Base-by-base conservation (phyloP, 169 alveolate genomes). In the Babesia bigemina region DNA sequence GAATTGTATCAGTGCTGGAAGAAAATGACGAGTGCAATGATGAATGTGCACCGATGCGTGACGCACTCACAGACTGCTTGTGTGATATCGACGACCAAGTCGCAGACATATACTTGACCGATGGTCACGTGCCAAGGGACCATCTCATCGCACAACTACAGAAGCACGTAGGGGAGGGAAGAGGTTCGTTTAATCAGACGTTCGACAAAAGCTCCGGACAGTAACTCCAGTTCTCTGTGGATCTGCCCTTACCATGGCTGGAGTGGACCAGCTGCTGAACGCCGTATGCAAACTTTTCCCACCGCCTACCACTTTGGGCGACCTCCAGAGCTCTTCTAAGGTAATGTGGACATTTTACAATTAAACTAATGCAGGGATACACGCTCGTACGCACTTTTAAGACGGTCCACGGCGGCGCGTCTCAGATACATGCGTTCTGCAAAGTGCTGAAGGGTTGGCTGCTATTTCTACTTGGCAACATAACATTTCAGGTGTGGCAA, bases 151-250 rank as follows among this genome's bases (percentile, higher is more conserved):
- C 17, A 22, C 19, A 45, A 0, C 63, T 71, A n/a, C n/a, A 14
- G 39, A 12, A 33, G 9, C 47, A 71, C 36, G 69, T 71, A 12
- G 58, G 44, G 8, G 24, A 28, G 1, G 59, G 63, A 12, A 59
- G 7, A 14, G 70, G 81, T 33, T 33, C 10, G 39, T 33, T 33
- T 71, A 56, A 42, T 14, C 26, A 12, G 50, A 17, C 6, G 47
- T 17, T n/a, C 12, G 0, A 3, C 22, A 17, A 21, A 0, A 14
- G 0, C 2, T 12, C 9, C 21, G n/a, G 2, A 24, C 36, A 71
- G 81, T 71, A 13, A 45, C 63, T 11, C 85, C 85, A n/a, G 85
- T 75, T 13, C 19, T 63, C 36, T 63, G 75, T 50, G 85, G 85
- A 7, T 75, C 85, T 16, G 85, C 85, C n/a, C 50, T 63, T 42